These are phyloP conservation scores for Wickerhamiella lipophila DNA, from an alignment of 805 yeast genomes.

Conservation along the genomic window DNA sequence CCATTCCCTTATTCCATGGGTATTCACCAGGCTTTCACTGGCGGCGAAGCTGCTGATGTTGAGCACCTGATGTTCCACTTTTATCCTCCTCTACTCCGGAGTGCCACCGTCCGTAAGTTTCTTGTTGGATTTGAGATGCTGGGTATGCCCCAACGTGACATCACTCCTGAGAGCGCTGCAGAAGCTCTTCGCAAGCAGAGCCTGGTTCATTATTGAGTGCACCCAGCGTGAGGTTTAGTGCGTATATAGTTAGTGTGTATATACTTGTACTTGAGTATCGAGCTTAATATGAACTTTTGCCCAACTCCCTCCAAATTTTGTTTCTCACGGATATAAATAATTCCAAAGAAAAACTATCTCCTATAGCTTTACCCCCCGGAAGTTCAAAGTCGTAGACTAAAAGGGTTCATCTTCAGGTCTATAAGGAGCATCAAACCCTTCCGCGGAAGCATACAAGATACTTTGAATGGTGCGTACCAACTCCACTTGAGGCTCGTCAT, in stretches of 20 bases:
- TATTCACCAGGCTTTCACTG: constrained; percentile 59
- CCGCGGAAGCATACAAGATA: constrained; percentile 68
- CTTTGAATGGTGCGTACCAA: constrained; percentile 53
- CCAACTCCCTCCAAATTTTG: too few relatives aligned
- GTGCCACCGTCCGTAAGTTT: constrained; percentile 64
- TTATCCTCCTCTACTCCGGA: constrained; percentile 63
- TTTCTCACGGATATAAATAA: too few relatives aligned
- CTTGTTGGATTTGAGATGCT: constrained; percentile 59
- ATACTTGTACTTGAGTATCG: too few relatives aligned
- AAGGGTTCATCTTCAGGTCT: constrained; percentile 21
- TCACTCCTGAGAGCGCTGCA: constrained; percentile 59
- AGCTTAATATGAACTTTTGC: too few relatives aligned
- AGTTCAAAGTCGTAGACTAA: too few relatives aligned
- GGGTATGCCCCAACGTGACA: constrained; percentile 49
- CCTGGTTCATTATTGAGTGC: constrained; percentile 16
- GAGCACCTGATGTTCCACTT: constrained; percentile 61
- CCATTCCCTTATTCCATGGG: constrained; percentile 77
- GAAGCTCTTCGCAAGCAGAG: constrained; percentile 31
- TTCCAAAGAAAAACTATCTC: too few relatives aligned
- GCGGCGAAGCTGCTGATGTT: constrained; percentile 29
- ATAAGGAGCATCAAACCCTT: constrained; percentile 57
- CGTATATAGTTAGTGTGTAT: neutral
- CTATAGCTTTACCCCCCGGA: too few relatives aligned
- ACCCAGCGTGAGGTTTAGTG: neutral
- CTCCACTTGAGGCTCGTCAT: constrained; percentile 24